Conservation (phyloP, 164 flowering plant genomes). For the Malania oleifera region DNA sequence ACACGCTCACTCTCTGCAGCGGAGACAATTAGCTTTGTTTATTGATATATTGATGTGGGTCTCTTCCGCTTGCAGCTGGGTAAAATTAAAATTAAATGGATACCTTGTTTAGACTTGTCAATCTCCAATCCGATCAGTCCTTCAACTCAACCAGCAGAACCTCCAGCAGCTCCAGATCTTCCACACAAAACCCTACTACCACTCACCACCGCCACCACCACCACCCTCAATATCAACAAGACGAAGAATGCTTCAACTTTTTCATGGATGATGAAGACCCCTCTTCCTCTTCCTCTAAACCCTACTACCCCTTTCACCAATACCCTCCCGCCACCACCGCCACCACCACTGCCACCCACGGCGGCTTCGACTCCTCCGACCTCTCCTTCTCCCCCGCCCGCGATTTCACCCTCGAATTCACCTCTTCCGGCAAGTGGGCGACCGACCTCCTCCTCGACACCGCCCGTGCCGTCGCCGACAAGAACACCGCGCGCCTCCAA, state of each 20-base stretch:
- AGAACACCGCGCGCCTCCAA: conserved; percentile 58
- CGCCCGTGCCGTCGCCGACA: conserved; percentile 67
- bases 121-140: conserved; percentile 54
- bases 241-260: conserved; percentile 89
- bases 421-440: conserved; percentile 62
- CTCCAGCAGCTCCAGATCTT: conserved; percentile 72
- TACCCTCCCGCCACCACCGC: conserved; percentile 17
- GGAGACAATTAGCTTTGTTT: conserved; percentile 9
- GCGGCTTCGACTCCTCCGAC: conserved; percentile 23
- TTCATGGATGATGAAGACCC: conserved; percentile 97
- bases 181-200: conserved; percentile 27
- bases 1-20: not conserved
- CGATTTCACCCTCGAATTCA: conserved; percentile 32
- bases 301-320: conserved; percentile 16
- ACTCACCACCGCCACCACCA: conserved; percentile 22
- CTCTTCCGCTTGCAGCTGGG: conserved; percentile 11
- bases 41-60: conserved; percentile 37
- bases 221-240: conserved; percentile 20
- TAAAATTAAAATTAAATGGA: conserved; percentile 86
- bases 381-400: conserved; percentile 38
- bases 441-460: conserved; percentile 62
- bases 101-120: conserved; percentile 86
- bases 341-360: conserved; percentile 17
- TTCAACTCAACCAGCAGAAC: conserved; percentile 55
- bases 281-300: conserved; percentile 71